A percentile compares a stretch with the other conserved stretches of the same genome.
phyloP scores from a whole-genome alignment of 202 grass and related monocot genomes.

The Miscanthus sacchariflorus region DNA sequence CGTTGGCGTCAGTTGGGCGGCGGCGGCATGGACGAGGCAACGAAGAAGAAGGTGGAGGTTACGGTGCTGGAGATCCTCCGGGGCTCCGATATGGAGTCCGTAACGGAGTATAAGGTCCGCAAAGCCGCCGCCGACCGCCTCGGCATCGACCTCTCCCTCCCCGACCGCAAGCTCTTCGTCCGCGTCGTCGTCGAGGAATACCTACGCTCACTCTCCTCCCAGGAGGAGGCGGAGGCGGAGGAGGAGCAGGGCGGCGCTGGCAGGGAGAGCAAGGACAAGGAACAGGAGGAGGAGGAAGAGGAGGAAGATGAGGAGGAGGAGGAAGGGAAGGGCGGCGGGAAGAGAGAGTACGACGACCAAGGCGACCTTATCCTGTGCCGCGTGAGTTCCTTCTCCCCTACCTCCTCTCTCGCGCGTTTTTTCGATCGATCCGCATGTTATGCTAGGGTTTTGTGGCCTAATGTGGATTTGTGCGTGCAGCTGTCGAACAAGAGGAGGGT shows the following conservation, averaged over 20 bases:
- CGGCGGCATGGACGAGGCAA: constrained; percentile 60
- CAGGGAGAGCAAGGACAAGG: constrained; percentile 39
- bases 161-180: constrained; percentile 77
- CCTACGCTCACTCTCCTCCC: constrained; percentile 48
- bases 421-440: constrained; percentile 33
- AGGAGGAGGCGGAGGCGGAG: constrained; percentile 37
- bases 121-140: constrained; percentile 62
- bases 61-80: constrained; percentile 77
- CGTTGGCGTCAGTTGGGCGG: not conserved
- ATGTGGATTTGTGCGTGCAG: constrained; percentile 58
- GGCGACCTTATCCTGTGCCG: constrained; percentile 88
- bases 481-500: constrained; percentile 82
- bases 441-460: constrained; percentile 46
- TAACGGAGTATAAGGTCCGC: constrained; percentile 77
- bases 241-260: constrained; percentile 17
- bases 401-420: not conserved
- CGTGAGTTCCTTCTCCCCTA: constrained; percentile 50
- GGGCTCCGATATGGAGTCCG: constrained; percentile 63
- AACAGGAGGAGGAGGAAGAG: constrained; percentile 37
- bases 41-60: constrained; percentile 67
- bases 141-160: constrained; percentile 76
- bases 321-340: not conserved
- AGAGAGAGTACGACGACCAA: constrained; percentile 71
- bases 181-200: constrained; percentile 68
- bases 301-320: constrained; percentile 34